Base-by-base conservation (phyloP, 768 basidiomycete species). In the Coprinopsis strossmayeri region DNA sequence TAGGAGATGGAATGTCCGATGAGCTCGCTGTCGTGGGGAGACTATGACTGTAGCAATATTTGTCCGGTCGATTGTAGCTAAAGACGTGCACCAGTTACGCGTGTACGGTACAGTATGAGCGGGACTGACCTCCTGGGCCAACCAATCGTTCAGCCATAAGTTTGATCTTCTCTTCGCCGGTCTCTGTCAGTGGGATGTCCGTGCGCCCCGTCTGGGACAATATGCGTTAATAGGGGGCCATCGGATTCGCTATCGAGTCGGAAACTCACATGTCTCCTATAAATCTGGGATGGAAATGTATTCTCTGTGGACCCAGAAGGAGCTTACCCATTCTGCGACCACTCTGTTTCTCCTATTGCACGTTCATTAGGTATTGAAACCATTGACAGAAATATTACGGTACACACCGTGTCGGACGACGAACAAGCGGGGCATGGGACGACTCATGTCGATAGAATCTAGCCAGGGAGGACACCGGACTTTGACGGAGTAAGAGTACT, bases 21-120 rank as follows among this genome's bases (percentile, higher is more conserved):
- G 86, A 2, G 94, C 91, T 40, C 94, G 82, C 50, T 75, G 71
- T 39, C 94, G 82, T n/a, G 94, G 94, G 27, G 93, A 96, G 43
- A 97, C 76, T 49, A 87, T 73, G 27, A 84, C 80, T 25, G 80
- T 77, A 52, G 80, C 78, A 18, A 97, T 67, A 60, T 90, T 87
- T 50, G 68, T 72, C 0, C 91, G 88, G 60, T 96, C 87, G 51
- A 98, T 78, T 38, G 83, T 66, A 55, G 75, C 90, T 91, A 27
- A 32, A 28, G 15, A 27, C 5, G 20, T 34, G 21, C 18, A 21
- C 35, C 9, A 45, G 41, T 26, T n/a, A 5, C 10, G 24, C 21
- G 12, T 17, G 28, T n/a, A 4, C 7, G 11, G 20, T 26, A 50
- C 21, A 25, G 13, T 17, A 39, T 20, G 21, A 17, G 7, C 20